Conservation (phyloP, 495 filamentous ascomycete genomes). For the Choiromyces venosus region DNA sequence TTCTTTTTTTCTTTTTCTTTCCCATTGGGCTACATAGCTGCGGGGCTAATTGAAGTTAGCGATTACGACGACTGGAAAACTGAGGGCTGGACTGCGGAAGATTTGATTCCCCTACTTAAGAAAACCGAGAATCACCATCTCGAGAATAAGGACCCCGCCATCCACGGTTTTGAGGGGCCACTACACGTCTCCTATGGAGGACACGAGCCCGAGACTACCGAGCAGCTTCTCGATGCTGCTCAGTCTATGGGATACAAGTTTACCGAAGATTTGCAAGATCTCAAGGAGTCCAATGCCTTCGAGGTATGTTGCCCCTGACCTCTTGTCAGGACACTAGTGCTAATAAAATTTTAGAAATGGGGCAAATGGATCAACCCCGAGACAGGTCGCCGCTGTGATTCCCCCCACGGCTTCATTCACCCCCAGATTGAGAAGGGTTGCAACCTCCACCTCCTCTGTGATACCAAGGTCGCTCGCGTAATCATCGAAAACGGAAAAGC, state of each 20-base stretch:
- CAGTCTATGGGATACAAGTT: constrained; percentile 46
- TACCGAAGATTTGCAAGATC: constrained; percentile 47
- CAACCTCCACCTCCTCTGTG: constrained; percentile 52
- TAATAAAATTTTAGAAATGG: constrained; percentile 31
- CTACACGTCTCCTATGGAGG: constrained; percentile 49
- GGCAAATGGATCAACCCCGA: constrained; percentile 41
- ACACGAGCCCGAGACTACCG: constrained; percentile 35
- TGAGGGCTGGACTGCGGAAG: constrained; percentile 51
- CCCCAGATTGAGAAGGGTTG: constrained; percentile 44
- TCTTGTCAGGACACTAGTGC: not conserved
- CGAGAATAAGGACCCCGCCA: constrained; percentile 29
- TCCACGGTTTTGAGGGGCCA: constrained; percentile 51
- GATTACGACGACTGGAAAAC: constrained; percentile 53
- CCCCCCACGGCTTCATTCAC: constrained; percentile 43
- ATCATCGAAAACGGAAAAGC: constrained; percentile 50
- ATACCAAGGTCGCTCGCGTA: constrained; percentile 51
- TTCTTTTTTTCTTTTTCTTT: not conserved
- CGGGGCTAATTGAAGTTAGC: constrained; percentile 3
- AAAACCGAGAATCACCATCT: constrained; percentile 48
- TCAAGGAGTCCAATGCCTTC: constrained; percentile 45
- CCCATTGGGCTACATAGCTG: not conserved
- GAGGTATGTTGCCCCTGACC: constrained; percentile 19
- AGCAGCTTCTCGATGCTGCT: constrained; percentile 48
- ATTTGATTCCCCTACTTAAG: constrained; percentile 51
- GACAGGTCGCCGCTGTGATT: constrained; percentile 43